Evolutionary conservation across 257 asterid species (phyloP), one percentile per base, ranked within the genome.

Genomic region (Solanum arcanum): DNA sequence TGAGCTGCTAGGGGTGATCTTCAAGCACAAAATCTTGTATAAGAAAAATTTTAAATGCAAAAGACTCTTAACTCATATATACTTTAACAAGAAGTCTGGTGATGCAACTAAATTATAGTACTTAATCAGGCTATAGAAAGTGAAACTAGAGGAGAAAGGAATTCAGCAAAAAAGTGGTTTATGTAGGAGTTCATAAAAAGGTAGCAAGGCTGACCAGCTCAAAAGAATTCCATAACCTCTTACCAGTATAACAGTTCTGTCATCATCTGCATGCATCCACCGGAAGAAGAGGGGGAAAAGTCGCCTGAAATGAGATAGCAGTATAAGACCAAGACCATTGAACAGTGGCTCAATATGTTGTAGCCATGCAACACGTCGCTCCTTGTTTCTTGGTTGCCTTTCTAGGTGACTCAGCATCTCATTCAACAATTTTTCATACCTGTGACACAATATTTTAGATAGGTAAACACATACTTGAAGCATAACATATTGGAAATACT

Each of bases 191-290:
- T 35, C 86, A 83, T n/a, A 68, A 85, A 21, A 33, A 49, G 59
- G 23, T 75, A 33, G 66, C 56, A 72, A 12, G 39, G 73, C 84
- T 85, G 35, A 83, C 62, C 12, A 39, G 80, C 47, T 33, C 82
- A 29, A 11, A 87, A 82, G 78, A 91, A 87, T 52, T 86, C 69
- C 84, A 85, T 47, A 76, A 83, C 52, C 31, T 77, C 92, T 88
- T 88, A 97, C 99, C 95, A 97, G 92, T 88, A 93, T 73, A 88
- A 97, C 94, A 12, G 99, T 97, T 73, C 88, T 94, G 88, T 97
- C 98, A 87, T 95, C 99, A 87, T 97, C 98, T 56, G 93, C 94
- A 89, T 97, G 98, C 94, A 97, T 92, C 98, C 98, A 97, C 87
- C 90, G 91, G 78, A 94, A 95, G 96, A 95, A 94, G 73, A 97